Percentiles rank a stretch among this genome's conserved stretches.
These are phyloP conservation scores for Aspergillaceae sp. DNA, from an alignment of 2,329 filamentous ascomycete genomes.

Conservation along the genomic window DNA sequence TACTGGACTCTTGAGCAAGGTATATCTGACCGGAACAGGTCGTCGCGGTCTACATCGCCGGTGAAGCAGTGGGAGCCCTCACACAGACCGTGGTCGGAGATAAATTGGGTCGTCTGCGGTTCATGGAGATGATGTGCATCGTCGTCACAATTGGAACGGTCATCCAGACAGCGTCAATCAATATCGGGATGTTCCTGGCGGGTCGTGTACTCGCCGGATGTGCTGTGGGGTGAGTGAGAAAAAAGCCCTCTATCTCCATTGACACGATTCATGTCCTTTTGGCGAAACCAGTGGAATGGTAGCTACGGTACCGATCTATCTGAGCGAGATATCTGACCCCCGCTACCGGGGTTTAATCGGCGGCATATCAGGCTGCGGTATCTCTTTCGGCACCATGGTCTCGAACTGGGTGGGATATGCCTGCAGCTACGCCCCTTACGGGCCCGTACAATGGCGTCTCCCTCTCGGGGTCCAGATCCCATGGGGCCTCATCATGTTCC, in stretches of 20 bases:
- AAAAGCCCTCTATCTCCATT: background rate
- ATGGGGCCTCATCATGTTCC: conserved; percentile 48
- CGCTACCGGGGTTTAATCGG: conserved; percentile 45
- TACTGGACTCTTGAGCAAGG: background rate
- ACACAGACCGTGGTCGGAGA: conserved; percentile 48
- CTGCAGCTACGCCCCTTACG: conserved; percentile 47
- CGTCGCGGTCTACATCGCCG: conserved; percentile 52
- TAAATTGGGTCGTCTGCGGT: conserved; percentile 44
- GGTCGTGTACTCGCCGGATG: conserved; percentile 42
- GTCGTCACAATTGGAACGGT: conserved; percentile 47
- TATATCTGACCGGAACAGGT: conserved; percentile 26
- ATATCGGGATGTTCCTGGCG: conserved; percentile 48
- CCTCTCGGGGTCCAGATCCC: conserved; percentile 49
- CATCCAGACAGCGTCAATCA: conserved; percentile 48
- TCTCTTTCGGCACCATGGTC: conserved; percentile 48
- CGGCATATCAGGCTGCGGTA: conserved; percentile 47
- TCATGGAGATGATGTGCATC: conserved; percentile 47
- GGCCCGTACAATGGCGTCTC: conserved; percentile 46
- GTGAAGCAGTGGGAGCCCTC: conserved; percentile 49
- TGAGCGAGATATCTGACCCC: conserved; percentile 46
- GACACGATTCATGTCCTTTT: background rate
- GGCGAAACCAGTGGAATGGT: conserved; percentile 35
- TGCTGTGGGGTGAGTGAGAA: conserved; percentile 35
- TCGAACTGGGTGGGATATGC: conserved; percentile 53
- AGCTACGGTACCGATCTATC: conserved; percentile 48